Evolutionary conservation across 225 moss, liverwort and hornwort species (phyloP).

Genomic region (Pseudisothecium myosuroides): DNA sequence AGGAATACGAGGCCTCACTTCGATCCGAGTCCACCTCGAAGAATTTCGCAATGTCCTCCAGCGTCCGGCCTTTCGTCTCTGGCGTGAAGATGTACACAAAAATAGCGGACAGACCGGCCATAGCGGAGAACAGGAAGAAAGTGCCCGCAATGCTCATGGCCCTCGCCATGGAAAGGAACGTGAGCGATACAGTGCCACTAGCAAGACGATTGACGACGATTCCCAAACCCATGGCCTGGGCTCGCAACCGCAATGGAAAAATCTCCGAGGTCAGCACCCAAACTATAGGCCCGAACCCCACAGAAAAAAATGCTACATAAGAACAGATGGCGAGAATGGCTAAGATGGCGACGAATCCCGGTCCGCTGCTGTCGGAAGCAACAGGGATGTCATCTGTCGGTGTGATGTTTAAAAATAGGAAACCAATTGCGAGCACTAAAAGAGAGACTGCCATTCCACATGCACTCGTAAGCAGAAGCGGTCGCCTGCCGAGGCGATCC

Average conservation of each 20-base stretch:
- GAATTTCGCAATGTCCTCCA: slow-evolving; percentile 75
- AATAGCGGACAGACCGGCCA: slow-evolving; percentile 36
- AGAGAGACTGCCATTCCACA: slow-evolving; percentile 74
- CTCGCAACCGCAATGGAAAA: slow-evolving; percentile 75
- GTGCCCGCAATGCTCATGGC: slow-evolving; percentile 68
- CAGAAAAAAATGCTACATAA: slow-evolving; percentile 87
- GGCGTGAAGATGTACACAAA: slow-evolving; percentile 65
- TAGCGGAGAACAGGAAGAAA: slow-evolving; percentile 64
- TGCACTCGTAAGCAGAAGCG: slow-evolving; percentile 72
- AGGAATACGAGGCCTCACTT: slow-evolving; percentile 3
- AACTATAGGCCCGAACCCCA: slow-evolving; percentile 87
- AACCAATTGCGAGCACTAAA: slow-evolving; percentile 55
- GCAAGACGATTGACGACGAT: slow-evolving; percentile 85
- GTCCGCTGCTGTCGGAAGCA: slow-evolving; percentile 27
- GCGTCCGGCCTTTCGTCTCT: slow-evolving; percentile 86
- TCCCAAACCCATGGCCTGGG: slow-evolving; percentile 93
- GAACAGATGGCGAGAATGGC: slow-evolving; percentile 68
- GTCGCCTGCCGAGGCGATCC: slow-evolving; percentile 74
- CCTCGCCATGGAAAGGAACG: slow-evolving; percentile 71
- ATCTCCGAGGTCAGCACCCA: slow-evolving; percentile 98
- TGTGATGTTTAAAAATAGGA: slow-evolving; percentile 45
- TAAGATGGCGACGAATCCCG: slow-evolving; percentile 60
- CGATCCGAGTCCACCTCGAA: slow-evolving; percentile 51
- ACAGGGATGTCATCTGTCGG: slow-evolving; percentile 47
- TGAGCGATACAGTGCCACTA: slow-evolving; percentile 75